phyloP scores from a whole-genome alignment of 140 eudicot genomes.

The Senecio squalidus region DNA sequence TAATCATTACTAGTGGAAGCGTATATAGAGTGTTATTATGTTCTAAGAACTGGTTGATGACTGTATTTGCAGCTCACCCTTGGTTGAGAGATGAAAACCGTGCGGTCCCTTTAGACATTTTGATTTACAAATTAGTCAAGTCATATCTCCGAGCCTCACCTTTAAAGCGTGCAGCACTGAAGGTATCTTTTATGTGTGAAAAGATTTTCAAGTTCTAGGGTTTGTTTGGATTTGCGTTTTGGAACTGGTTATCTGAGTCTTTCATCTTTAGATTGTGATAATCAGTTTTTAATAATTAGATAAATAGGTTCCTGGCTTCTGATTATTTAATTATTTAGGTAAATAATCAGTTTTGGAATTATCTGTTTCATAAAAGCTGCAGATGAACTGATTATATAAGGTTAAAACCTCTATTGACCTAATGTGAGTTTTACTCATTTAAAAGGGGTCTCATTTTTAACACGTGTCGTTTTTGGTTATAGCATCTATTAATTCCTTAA shows the following conservation, averaged over 20 bases:
- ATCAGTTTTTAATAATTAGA: not conserved
- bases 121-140: constrained; percentile 70
- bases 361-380: not conserved
- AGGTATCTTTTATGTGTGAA: constrained; percentile 37
- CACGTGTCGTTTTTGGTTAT: not conserved
- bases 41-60: constrained; percentile 1
- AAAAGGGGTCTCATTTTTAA: too few species aligned
- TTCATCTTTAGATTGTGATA: not conserved
- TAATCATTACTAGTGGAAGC: not conserved
- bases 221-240: not conserved
- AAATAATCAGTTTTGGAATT: too few species aligned
- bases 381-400: not conserved
- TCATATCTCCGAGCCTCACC: constrained; percentile 73
- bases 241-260: not conserved
- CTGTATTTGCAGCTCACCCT: constrained; percentile 74
- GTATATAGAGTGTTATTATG: not conserved
- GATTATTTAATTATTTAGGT: too few species aligned
- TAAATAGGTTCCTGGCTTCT: not conserved
- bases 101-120: constrained; percentile 63
- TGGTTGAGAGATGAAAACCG: constrained; percentile 73
- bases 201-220: not conserved
- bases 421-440: too few species aligned
- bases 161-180: constrained; percentile 76
- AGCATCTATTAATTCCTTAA: not conserved
- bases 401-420: too few species aligned